A percentile compares a stretch with the other conserved stretches of the same genome.
These are phyloP conservation scores for Taphrina flavorubra DNA, from an alignment of 1,139 yeast genomes.

Conservation along the genomic window DNA sequence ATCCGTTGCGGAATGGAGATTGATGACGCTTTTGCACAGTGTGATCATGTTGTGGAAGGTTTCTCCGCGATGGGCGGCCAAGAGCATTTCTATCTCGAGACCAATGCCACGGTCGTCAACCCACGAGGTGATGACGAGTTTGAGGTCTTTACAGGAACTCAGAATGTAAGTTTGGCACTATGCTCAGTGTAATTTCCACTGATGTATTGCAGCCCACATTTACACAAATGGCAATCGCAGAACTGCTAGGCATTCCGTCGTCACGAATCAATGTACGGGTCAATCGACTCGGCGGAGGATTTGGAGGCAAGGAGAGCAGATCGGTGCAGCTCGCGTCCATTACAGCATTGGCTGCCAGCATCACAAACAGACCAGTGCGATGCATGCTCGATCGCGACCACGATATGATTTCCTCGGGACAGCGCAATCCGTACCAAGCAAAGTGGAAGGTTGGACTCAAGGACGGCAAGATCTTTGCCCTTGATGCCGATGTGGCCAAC, in stretches of 20 bases:
- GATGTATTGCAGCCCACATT: constrained; percentile 51
- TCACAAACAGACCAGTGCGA: constrained; percentile 55
- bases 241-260: constrained; percentile 55
- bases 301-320: constrained; percentile 65
- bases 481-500: constrained; percentile 54
- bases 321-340: constrained; percentile 55
- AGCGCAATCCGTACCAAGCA: constrained; percentile 57
- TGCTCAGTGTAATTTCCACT: not conserved
- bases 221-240: constrained; percentile 55
- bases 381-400: constrained; percentile 55
- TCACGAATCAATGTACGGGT: constrained; percentile 54
- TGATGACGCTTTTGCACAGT: constrained; percentile 52
- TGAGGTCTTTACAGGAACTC: constrained; percentile 56
- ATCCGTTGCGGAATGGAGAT: constrained; percentile 55
- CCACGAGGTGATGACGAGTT: constrained; percentile 57
- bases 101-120: constrained; percentile 55
- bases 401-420: constrained; percentile 57
- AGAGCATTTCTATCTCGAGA: constrained; percentile 58
- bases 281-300: constrained; percentile 67
- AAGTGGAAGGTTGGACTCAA: constrained; percentile 56
- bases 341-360: constrained; percentile 63
- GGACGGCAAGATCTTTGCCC: constrained; percentile 54
- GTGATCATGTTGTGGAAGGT: constrained; percentile 54
- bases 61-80: constrained; percentile 56
- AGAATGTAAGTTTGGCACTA: constrained; percentile 48